Evolutionary conservation across 1,284 basidiomycete species (phyloP).

Genomic region (Quambalaria eucalypti): DNA sequence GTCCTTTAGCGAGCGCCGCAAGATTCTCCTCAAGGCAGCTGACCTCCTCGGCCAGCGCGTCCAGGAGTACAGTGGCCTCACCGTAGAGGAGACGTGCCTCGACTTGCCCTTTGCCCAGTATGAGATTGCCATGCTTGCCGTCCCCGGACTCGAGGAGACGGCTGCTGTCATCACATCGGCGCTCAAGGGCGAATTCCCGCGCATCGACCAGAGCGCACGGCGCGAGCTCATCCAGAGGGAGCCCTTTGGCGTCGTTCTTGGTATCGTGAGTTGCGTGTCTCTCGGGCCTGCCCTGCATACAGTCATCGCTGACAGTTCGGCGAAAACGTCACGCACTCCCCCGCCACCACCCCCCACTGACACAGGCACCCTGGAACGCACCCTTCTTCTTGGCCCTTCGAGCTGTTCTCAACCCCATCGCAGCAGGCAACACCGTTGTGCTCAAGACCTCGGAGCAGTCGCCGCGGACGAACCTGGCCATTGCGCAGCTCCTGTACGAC

Average conservation of each 20-base stretch:
- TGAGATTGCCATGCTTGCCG: conserved; percentile 18
- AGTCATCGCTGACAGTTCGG: too few species aligned
- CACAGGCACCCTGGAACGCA: conserved; percentile 35
- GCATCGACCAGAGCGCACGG: conserved; percentile 12
- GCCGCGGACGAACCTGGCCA: conserved; percentile 53
- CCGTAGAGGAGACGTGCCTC: conserved; percentile 20
- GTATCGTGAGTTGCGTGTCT: conserved; percentile 8
- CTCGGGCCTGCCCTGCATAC: neutral
- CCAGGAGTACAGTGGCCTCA: conserved; percentile 13
- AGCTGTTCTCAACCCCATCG: conserved; percentile 54
- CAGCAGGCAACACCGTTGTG: conserved; percentile 61
- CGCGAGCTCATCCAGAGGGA: conserved; percentile 23
- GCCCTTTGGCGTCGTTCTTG: conserved; percentile 21
- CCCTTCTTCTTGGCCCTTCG: conserved; percentile 47
- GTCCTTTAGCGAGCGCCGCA: conserved; percentile 13
- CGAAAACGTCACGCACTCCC: neutral
- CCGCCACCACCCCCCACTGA: neutral
- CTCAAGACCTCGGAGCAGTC: conserved; percentile 57
- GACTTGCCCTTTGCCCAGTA: conserved; percentile 21
- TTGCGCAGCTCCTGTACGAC: conserved; percentile 51
- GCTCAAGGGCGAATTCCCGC: conserved; percentile 17
- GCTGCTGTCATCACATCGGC: conserved; percentile 17
- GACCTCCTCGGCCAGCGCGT: conserved; percentile 14
- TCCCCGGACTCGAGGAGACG: conserved; percentile 9
- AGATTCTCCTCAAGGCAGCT: conserved; percentile 21